Percentiles rank a stretch among this genome's conserved stretches.
Evolutionary conservation across 2,329 filamentous ascomycete species (phyloP).

Genomic region (Metarhizium rileyi): DNA sequence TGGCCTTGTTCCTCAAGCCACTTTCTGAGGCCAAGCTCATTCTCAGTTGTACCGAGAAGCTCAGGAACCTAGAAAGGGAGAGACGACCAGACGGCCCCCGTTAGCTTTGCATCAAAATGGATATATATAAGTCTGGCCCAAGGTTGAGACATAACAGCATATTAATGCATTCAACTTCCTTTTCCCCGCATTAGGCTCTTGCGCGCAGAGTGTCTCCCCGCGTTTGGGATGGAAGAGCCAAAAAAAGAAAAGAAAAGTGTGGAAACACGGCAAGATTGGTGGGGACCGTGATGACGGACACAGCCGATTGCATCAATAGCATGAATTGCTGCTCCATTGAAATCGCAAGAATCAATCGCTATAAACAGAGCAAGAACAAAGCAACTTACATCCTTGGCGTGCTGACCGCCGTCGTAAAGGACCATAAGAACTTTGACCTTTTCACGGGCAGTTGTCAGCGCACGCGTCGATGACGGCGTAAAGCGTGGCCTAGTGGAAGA

Average conservation of each 20-base stretch:
- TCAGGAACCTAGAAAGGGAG: constrained; percentile 49
- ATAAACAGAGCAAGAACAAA: not conserved
- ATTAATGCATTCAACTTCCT: not conserved
- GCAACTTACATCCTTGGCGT: constrained; percentile 68
- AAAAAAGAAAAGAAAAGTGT: not conserved
- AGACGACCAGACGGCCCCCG: not conserved
- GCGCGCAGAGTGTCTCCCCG: not conserved
- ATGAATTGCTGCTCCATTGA: not conserved
- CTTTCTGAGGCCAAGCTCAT: constrained; percentile 92
- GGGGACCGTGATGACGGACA: not conserved
- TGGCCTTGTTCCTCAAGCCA: constrained; percentile 98
- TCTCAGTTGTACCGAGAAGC: constrained; percentile 91
- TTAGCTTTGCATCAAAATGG: not conserved
- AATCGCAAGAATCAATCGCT: not conserved
- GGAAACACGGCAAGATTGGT: not conserved
- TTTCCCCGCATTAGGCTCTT: constrained; percentile 7
- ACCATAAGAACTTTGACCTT: constrained; percentile 94
- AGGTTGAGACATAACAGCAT: not conserved
- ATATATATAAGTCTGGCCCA: not conserved
- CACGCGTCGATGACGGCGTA: constrained; percentile 35
- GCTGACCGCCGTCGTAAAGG: constrained; percentile 83
- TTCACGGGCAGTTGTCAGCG: constrained; percentile 36
- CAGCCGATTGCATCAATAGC: not conserved
- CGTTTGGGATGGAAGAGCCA: not conserved
- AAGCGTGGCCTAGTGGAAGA: constrained; percentile 32